Base-by-base conservation (phyloP, 257 asterid genomes). In the Penstemon davidsonii region DNA sequence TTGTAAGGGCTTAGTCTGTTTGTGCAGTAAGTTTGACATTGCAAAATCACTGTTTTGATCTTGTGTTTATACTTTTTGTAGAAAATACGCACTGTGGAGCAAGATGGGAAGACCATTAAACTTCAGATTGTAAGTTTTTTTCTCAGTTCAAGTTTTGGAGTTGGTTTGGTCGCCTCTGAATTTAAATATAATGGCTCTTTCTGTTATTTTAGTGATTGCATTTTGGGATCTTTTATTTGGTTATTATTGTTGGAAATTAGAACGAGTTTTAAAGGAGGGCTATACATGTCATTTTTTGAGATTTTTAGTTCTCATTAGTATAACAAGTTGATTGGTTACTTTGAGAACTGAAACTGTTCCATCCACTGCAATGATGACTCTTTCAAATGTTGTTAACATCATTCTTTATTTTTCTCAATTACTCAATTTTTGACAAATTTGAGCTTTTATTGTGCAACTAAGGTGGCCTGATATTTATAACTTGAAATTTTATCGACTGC, bases 101-200 rank as follows among this genome's bases (percentile, higher is more conserved):
- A 76, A 66, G 80, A 76, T 71, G 80, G 73, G 51, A 76, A 76
- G 80, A 76, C 86, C 18, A 82, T 85, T 72, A 85, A 85, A 68
- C 88, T 82, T 76, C 90, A 85, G 74, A 85, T 85, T 69, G 90
- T 85, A 74, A 65, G 78, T 8, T 63, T 51, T 43, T 12, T 42
- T 5, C 37, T 18, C 25, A 53, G n/a, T 41, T 25, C 15, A 19
- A 15, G 18, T 37, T 18, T 41, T 6, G 12, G 52, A 51, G 15
- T 40, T 64, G n/a, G 68, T 18, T 38, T 7, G 3, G 75, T 56
- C 63, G 18, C 62, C 36, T 52, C 11, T 12, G 19, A 1, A 39
- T 43, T 8, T 4, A 12, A 54, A 6, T 36, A 19, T 43, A 42
- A 25, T 9, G 19, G 41, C 9, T 56, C 44, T 39, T 62, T 50